Percentiles rank a stretch among this genome's conserved stretches.
Evolutionary conservation across 2,329 filamentous ascomycete species (phyloP).

Genomic region (Emmonsia crescens): DNA sequence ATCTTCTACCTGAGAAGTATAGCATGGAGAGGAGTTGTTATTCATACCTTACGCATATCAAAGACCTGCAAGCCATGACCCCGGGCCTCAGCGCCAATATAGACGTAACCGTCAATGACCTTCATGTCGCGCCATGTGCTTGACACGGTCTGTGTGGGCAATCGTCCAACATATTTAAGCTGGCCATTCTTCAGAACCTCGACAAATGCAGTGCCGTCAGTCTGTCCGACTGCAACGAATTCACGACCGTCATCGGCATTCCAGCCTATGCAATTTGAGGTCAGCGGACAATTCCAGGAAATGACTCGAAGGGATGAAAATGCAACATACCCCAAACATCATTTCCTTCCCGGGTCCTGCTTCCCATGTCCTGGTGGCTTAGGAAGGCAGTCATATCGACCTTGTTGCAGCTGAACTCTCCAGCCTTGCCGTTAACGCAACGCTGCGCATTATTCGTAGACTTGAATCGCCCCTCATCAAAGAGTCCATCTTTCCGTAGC

Average conservation of each 20-base stretch:
- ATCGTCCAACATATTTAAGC: slow-evolving; percentile 38
- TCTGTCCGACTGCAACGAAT: slow-evolving; percentile 40
- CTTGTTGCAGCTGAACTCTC: slow-evolving; percentile 29
- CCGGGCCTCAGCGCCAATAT: slow-evolving; percentile 35
- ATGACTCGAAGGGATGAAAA: not conserved
- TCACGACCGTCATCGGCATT: slow-evolving; percentile 40
- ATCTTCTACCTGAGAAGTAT: not conserved
- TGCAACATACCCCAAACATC: slow-evolving; percentile 24
- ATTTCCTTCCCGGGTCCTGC: slow-evolving; percentile 28
- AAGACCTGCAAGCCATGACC: slow-evolving; percentile 53
- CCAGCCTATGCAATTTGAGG: slow-evolving; percentile 28
- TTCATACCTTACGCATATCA: slow-evolving; percentile 44
- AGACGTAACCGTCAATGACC: slow-evolving; percentile 30
- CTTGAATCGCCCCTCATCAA: slow-evolving; percentile 7
- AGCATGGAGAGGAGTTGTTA: not conserved
- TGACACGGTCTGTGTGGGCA: slow-evolving; percentile 32
- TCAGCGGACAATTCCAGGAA: not conserved
- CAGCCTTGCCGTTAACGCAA: slow-evolving; percentile 25
- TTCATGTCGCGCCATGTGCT: slow-evolving; percentile 30
- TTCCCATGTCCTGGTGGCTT: slow-evolving; percentile 29
- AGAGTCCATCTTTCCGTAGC: slow-evolving; percentile 7
- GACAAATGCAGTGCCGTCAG: slow-evolving; percentile 42
- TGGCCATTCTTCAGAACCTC: slow-evolving; percentile 38
- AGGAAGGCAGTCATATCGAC: slow-evolving; percentile 32
- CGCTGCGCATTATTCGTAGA: slow-evolving; percentile 3